phyloP scores from a whole-genome alignment of 768 basidiomycete genomes.

The Boletus reticuloceps region DNA sequence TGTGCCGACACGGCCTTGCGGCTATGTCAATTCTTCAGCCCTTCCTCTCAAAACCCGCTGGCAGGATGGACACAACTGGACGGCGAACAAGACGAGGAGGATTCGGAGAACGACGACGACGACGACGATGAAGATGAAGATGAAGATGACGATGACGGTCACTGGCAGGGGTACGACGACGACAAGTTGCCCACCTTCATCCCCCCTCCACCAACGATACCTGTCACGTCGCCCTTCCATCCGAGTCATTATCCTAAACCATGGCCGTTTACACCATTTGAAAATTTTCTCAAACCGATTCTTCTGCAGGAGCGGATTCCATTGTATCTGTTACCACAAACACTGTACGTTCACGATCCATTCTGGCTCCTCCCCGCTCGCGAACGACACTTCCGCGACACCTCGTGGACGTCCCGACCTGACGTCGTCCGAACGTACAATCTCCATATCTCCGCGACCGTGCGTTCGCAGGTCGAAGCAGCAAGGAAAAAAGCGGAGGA shows the following conservation, averaged over 20 bases:
- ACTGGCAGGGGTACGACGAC: no score
- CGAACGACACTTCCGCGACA: not conserved
- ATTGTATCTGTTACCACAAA: slow-evolving; percentile 36
- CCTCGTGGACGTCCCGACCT: slow-evolving; percentile 27
- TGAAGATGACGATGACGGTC: no score
- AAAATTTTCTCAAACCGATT: slow-evolving; percentile 10
- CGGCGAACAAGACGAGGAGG: no score
- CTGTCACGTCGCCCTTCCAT: slow-evolving; percentile 29
- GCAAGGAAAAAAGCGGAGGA: slow-evolving; percentile 8
- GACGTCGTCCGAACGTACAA: slow-evolving; percentile 33
- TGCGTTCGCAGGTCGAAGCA: not conserved
- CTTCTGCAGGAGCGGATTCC: slow-evolving; percentile 36
- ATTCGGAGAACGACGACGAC: no score
- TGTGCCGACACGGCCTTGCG: not conserved
- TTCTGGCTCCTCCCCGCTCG: slow-evolving; percentile 33
- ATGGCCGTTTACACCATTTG: slow-evolving; percentile 42
- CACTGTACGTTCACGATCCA: slow-evolving; percentile 45
- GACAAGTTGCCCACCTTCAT: not conserved
- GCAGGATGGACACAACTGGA: no score
- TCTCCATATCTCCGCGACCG: slow-evolving; percentile 12
- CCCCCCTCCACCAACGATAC: slow-evolving; percentile 2
- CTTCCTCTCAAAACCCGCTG: no score
- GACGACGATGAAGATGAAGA: no score
- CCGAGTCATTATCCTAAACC: slow-evolving; percentile 36
- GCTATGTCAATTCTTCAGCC: not conserved